Conservation (phyloP, 371 early-diverging fungal species). For the Batkoa obscura region DNA sequence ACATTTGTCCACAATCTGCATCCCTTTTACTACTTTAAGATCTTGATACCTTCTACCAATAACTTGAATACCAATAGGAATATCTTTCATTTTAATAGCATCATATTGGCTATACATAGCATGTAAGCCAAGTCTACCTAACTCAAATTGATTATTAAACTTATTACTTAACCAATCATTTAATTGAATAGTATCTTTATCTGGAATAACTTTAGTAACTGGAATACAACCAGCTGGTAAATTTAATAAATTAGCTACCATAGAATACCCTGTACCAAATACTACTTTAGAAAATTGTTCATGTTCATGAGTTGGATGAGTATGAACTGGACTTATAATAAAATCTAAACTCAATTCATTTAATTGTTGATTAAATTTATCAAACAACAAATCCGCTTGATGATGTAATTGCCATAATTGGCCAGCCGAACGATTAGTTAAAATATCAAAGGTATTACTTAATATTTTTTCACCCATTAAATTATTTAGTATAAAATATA, state of each 20-base stretch:
- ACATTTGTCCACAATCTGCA: no score
- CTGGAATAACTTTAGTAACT: not conserved
- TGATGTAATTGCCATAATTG: not conserved
- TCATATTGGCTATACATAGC: no score
- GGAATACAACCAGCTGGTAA: constrained; percentile 5
- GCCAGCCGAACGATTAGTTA: no score
- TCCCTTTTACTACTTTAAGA: no score
- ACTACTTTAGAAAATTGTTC: not conserved
- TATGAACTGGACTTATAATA: not conserved
- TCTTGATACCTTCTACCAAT: no score
- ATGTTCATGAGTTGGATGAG: not conserved
- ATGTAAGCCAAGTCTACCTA: no score
- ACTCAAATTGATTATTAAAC: no score
- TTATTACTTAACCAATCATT: no score
- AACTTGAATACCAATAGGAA: no score
- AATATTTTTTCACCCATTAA: no score
- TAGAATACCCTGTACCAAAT: not conserved
- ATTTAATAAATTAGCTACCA: not conserved
- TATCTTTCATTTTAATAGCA: no score
- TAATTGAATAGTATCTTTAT: not conserved
- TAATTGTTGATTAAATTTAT: not conserved
- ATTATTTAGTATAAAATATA: no score
- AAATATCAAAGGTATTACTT: not conserved
- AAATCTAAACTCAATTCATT: not conserved
- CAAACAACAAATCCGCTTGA: not conserved